A percentile compares a stretch with the other conserved stretches of the same genome.
Evolutionary conservation across 768 basidiomycete genomes (phyloP).

Genomic region (Mycena pura): DNA sequence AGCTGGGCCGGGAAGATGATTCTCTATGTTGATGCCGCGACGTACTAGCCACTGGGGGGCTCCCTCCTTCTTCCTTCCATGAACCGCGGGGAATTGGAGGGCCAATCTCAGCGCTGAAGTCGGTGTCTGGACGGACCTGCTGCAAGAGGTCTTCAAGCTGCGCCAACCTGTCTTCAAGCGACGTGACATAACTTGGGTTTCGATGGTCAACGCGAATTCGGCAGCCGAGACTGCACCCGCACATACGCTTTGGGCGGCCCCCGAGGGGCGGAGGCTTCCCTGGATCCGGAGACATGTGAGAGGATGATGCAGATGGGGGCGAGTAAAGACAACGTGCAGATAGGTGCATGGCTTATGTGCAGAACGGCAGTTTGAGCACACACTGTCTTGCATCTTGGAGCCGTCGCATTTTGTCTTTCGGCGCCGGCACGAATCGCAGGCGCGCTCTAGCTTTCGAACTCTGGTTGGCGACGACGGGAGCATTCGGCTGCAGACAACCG

Average conservation of each 20-base stretch:
- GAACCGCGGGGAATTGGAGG: conserved; percentile 67
- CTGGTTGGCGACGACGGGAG: conserved; percentile 30
- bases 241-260: conserved; percentile 74
- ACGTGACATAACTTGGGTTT: conserved; percentile 56
- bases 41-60: conserved; percentile 1
- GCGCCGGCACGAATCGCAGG: conserved; percentile 65
- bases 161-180: conserved; percentile 65
- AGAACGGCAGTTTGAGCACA: conserved; percentile 65
- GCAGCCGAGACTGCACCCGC: not conserved
- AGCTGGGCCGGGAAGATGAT: conserved; percentile 14
- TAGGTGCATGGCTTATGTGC: conserved; percentile 63
- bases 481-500: no score
- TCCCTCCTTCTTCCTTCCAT: conserved; percentile 52
- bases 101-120: conserved; percentile 69
- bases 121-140: conserved; percentile 64
- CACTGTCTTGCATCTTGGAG: conserved; percentile 52
- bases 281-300: conserved; percentile 30
- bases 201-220: not conserved
- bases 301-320: not conserved
- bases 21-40: conserved; percentile 14
- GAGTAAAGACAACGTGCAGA: conserved; percentile 47
- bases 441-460: conserved; percentile 58
- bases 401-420: conserved; percentile 70
- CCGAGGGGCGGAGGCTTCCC: conserved; percentile 69
- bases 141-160: conserved; percentile 60